Evolutionary conservation across 2,329 filamentous ascomycete genomes (phyloP).

Genomic region (Xylariaceae sp.): DNA sequence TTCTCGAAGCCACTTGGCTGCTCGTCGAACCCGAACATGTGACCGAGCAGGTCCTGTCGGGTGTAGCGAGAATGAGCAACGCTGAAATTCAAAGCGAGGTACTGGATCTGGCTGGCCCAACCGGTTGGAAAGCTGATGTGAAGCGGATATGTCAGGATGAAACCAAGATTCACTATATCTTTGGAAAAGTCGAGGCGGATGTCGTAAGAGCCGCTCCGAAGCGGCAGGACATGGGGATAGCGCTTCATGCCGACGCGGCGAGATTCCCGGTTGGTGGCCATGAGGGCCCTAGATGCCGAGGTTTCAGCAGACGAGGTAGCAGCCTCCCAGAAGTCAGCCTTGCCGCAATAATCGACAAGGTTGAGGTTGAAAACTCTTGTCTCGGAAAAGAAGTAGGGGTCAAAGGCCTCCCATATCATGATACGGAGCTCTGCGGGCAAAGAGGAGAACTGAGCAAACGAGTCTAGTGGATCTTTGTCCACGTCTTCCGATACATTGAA

Average conservation of each 20-base stretch:
- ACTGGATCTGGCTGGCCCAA: slow-evolving; percentile 3
- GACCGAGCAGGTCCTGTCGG: too few relatives aligned
- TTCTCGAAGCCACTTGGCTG: background rate
- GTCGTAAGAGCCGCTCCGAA: slow-evolving; percentile 12
- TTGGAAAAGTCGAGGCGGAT: slow-evolving; percentile 29
- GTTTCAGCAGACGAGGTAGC: slow-evolving; percentile 28
- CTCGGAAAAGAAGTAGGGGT: slow-evolving; percentile 29
- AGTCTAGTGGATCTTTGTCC: slow-evolving; percentile 3
- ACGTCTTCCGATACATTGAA: background rate
- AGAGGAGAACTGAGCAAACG: slow-evolving; percentile 33
- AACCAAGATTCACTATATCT: slow-evolving; percentile 28
- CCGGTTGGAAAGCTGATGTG: background rate
- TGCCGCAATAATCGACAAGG: background rate
- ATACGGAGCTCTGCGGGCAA: slow-evolving; percentile 34
- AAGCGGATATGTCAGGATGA: background rate
- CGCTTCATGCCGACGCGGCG: slow-evolving; percentile 29
- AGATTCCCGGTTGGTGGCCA: slow-evolving; percentile 31
- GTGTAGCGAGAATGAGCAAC: too few relatives aligned
- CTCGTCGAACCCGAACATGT: background rate
- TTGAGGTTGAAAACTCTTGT: slow-evolving; percentile 25
- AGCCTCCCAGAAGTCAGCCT: slow-evolving; percentile 17
- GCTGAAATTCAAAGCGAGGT: slow-evolving; percentile 22
- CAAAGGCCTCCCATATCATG: slow-evolving; percentile 34
- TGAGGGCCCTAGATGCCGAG: slow-evolving; percentile 27
- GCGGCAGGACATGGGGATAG: slow-evolving; percentile 31